Conservation (phyloP, 225 moss, liverwort and hornwort genomes). For the Lunularia cruciata region DNA sequence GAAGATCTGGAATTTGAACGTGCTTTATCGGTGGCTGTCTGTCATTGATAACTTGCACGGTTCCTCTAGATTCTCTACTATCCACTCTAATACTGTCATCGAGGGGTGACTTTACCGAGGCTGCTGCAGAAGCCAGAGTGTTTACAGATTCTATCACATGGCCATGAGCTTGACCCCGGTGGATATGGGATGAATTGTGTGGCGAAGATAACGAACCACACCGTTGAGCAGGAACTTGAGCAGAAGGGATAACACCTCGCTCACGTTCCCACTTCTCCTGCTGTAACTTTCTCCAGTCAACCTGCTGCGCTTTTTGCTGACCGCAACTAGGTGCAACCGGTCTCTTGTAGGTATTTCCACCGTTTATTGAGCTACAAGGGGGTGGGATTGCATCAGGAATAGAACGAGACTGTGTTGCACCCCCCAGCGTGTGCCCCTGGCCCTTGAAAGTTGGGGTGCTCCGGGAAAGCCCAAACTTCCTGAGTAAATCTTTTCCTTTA, state of each 20-base stretch:
- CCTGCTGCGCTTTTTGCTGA: conserved; percentile 32
- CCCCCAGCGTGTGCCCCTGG: conserved; percentile 45
- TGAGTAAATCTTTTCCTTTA: conserved; percentile 43
- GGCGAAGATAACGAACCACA: conserved; percentile 7
- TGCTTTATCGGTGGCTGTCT: conserved; percentile 2
- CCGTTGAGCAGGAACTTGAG: conserved; percentile 13
- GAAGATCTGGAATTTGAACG: conserved; percentile 1
- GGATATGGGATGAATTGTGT: conserved; percentile 10
- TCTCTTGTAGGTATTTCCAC: conserved; percentile 8
- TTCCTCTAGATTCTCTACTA: conserved; percentile 41
- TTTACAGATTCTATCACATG: conserved; percentile 37
- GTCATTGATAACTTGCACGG: conserved; percentile 41
- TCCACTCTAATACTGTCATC: conserved; percentile 34
- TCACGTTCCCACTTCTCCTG: conserved; percentile 55
- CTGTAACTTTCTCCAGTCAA: conserved; percentile 35
- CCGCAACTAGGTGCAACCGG: background rate
- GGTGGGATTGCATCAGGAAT: background rate
- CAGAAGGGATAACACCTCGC: conserved; percentile 28
- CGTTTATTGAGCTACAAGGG: background rate
- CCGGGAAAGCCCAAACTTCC: conserved; percentile 28
- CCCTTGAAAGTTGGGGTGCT: conserved; percentile 39
- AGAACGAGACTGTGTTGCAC: conserved; percentile 14
- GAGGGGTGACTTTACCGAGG: conserved; percentile 42
- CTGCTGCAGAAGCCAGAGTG: conserved; percentile 41
- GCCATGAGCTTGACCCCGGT: conserved; percentile 1